Base-by-base conservation (phyloP, 225 moss, liverwort and hornwort species). In the Polytrichum commune region DNA sequence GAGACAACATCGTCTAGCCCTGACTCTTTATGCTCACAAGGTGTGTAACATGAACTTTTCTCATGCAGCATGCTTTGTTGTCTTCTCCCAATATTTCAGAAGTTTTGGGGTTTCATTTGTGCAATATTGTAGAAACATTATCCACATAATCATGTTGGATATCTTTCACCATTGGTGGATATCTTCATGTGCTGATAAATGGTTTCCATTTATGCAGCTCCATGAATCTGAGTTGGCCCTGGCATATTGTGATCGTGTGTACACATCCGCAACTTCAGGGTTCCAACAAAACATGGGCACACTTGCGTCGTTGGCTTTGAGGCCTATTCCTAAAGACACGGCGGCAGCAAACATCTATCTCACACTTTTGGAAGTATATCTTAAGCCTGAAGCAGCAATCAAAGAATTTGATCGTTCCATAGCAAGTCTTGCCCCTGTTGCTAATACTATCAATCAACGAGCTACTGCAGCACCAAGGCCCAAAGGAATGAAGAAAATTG, bases 11-110 rank as follows among this genome's bases (percentile, higher is more conserved):
- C 90, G 91, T 62, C 91, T 95, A 46, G 98, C 95, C 33, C 90
- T 98, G 33, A 98, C 98, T 75, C 90, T 98, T 7, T 95, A 95
- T 76, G 95, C 90, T 18, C 98, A 95, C 70, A 95, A 95, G 92
- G 92, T 92, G 26, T 69, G 63, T 65, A 46, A 46, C 46, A 46
- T 46, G 46, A 46, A 0, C 46, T 46, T 32, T 35, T 46, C 46
- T 46, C 13, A 46, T 16, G 46, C 46, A 46, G 46, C 13, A 46
- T 13, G 4, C 4, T 46, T 46, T 46, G 46, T 13, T 46, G 46
- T 46, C 46, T 46, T 46, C 35, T 35, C 35, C 46, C 46, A 46
- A 46, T 13, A 10, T 46, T 16, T 13, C 16, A 46, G 46, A 46
- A 46, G 3, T 46, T 46, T 46, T 46, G 46, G 46, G 46, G 13